These are phyloP conservation scores for Pseudozyma sp. DNA, from an alignment of 1,284 basidiomycete genomes.

Conservation along the genomic window DNA sequence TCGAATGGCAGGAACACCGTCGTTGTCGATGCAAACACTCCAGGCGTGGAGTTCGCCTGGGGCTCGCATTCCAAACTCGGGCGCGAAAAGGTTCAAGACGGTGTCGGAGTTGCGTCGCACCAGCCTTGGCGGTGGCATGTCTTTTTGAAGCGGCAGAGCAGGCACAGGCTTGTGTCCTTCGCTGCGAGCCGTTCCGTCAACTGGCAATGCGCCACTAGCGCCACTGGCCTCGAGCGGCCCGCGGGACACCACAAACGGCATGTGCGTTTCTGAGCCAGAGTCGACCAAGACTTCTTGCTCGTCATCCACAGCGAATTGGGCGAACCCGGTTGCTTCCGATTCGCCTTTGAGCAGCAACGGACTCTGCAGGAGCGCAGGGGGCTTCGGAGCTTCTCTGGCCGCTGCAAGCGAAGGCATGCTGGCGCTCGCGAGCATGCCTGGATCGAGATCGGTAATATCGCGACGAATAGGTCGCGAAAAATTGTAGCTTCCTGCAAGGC, in stretches of 20 bases:
- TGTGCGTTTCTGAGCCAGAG: constrained; percentile 24
- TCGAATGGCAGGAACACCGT: constrained; percentile 39
- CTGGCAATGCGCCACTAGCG: too few species aligned
- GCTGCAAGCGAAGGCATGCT: constrained; percentile 25
- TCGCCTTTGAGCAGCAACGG: constrained; percentile 41
- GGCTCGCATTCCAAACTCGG: constrained; percentile 23
- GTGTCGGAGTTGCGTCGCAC: constrained; percentile 41
- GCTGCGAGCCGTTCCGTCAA: too few species aligned
- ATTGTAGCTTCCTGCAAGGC: constrained; percentile 19
- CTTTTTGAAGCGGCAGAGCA: constrained; percentile 2
- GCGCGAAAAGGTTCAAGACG: constrained; percentile 17
- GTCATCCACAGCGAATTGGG: constrained; percentile 25
- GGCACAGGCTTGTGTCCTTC: constrained; percentile 19
- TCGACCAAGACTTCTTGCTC: constrained; percentile 28
- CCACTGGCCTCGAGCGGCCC: background rate
- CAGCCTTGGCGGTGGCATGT: constrained; percentile 9
- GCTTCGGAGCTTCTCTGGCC: constrained; percentile 13
- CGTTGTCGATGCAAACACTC: constrained; percentile 41
- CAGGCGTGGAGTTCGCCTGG: constrained; percentile 48
- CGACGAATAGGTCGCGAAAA: constrained; percentile 39
- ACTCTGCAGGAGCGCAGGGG: constrained; percentile 23
- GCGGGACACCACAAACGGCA: constrained; percentile 5
- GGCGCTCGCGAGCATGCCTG: constrained; percentile 4
- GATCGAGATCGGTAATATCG: constrained; percentile 3
- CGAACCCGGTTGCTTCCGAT: constrained; percentile 22